These are phyloP conservation scores for Blastobotrys muscicola DNA, from an alignment of 805 yeast species.

Conservation along the genomic window DNA sequence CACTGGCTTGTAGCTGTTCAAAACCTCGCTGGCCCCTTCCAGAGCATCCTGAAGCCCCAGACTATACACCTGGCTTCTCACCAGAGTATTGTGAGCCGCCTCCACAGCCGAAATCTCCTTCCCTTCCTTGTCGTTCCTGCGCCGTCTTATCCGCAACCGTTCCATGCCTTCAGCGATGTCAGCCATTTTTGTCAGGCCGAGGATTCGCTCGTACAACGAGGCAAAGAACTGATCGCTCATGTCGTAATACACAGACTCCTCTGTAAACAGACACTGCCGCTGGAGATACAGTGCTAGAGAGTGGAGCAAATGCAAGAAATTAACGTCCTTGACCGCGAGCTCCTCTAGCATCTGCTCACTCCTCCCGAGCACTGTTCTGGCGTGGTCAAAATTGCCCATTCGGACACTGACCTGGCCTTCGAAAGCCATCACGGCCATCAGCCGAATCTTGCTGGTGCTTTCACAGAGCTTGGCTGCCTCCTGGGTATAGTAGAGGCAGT, in stretches of 20 bases:
- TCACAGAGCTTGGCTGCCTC: constrained; percentile 11
- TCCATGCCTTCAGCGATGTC: not conserved
- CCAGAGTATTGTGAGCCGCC: constrained; percentile 4
- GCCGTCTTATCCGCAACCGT: not conserved
- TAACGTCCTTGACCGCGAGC: constrained; percentile 5
- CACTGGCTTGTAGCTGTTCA: constrained; percentile 2
- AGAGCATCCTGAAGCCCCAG: constrained; percentile 9
- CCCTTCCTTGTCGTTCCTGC: not conserved
- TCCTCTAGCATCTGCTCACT: constrained; percentile 11
- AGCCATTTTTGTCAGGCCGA: not conserved
- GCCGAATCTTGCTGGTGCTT: constrained; percentile 1
- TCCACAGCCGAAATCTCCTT: constrained; percentile 5
- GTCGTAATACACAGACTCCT: constrained; percentile 12
- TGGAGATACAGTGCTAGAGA: constrained; percentile 11
- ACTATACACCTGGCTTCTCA: constrained; percentile 10
- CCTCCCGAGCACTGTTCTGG: constrained; percentile 5
- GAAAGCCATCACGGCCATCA: constrained; percentile 5
- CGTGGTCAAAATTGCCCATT: constrained; percentile 8
- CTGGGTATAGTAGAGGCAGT: constrained; percentile 9
- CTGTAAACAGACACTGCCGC: constrained; percentile 7
- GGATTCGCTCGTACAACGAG: not conserved
- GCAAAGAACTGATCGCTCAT: constrained; percentile 9
- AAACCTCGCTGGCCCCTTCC: constrained; percentile 8
- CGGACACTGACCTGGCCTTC: constrained; percentile 10
- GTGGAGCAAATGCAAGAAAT: constrained; percentile 8